Base-by-base conservation (phyloP, 345 rosid species). In the Salix koriyanagi region DNA sequence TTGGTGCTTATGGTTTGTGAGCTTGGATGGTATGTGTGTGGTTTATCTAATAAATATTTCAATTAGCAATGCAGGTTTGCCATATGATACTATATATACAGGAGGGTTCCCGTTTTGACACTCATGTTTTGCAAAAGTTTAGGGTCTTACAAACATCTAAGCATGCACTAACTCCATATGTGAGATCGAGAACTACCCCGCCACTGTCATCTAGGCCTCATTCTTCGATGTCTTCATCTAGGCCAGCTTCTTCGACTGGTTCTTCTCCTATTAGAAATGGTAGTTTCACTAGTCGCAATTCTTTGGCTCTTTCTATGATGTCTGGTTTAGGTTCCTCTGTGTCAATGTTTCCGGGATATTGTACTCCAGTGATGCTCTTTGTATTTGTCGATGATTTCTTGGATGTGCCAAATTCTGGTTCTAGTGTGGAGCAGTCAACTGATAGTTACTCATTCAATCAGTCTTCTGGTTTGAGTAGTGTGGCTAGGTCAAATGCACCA, bases 121-220 rank as follows among this genome's bases (percentile, higher is more conserved):
- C 90, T 69, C 87, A 84, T 79, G 73, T 70, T 61, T 86, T 93
- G 93, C 86, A 88, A 83, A 90, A 86, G 65, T 90, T 93, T 36
- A 89, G 96, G 71, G 85, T 91, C n/a, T 81, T 93, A 73, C 97
- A 93, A 85, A 86, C 92, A 58, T 88, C 97, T 19, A 93, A 91
- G 84, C 85, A 91, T 67, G 85, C 89, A 50, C 71, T 91, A 76
- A 84, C 79, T 4, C 96, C 93, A 34, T 86, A 84, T 82, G 81
- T 87, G 71, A 88, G 84, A 81, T 88, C 93, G 75, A 84, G 75
- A 74, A 67, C 83, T 30, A 65, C 81, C 73, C 88, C 88, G 1
- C 85, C 87, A 46, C 69, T 88, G 79, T 87, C 88, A 64, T 84
- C 88, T 30, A 85, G 86, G 83, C 78, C 87, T 50, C 89, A 82